A percentile compares a stretch with the other conserved stretches of the same genome.
Conservation (phyloP, 805 yeast species). For the Cyberlindnera suaveolens region DNA sequence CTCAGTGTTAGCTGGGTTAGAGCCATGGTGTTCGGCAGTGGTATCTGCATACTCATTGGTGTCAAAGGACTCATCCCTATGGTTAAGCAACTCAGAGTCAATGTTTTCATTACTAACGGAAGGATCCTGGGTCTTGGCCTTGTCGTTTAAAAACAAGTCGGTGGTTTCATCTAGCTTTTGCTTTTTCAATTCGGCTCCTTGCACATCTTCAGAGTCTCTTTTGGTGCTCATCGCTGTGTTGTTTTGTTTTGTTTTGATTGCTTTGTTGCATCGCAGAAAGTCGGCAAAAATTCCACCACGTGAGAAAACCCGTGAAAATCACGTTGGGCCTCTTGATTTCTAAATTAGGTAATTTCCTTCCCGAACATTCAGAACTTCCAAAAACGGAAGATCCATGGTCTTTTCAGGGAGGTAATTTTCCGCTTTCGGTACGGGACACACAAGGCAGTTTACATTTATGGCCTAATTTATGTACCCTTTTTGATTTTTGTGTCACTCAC, state of each 20-base stretch:
- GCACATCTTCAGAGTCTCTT: slow-evolving; percentile 1
- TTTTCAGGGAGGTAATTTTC: neutral
- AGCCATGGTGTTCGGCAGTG: neutral
- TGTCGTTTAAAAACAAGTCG: neutral
- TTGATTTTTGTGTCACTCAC: neutral
- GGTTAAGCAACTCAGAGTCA: slow-evolving; percentile 19
- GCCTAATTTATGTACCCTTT: too few species aligned
- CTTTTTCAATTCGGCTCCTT: slow-evolving; percentile 3
- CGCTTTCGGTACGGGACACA: too few species aligned
- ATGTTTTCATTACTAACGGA: slow-evolving; percentile 13
- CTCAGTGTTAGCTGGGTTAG: neutral
- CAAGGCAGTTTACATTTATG: too few species aligned
- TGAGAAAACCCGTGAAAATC: slow-evolving; percentile 14
- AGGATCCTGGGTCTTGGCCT: slow-evolving; percentile 1
- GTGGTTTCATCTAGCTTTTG: neutral
- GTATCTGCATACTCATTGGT: too few species aligned
- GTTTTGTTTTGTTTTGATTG: slow-evolving; percentile 1
- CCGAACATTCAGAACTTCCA: too few species aligned
- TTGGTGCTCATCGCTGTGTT: slow-evolving; percentile 3
- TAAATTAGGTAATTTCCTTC: too few species aligned
- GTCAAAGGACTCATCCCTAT: slow-evolving; percentile 9
- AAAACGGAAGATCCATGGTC: slow-evolving; percentile 2
- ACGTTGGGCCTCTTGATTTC: too few species aligned
- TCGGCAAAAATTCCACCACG: slow-evolving; percentile 16
- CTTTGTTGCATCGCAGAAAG: slow-evolving; percentile 5